Base-by-base conservation (phyloP, 2,329 filamentous ascomycete species). In the Dothiorella sarmentorum region DNA sequence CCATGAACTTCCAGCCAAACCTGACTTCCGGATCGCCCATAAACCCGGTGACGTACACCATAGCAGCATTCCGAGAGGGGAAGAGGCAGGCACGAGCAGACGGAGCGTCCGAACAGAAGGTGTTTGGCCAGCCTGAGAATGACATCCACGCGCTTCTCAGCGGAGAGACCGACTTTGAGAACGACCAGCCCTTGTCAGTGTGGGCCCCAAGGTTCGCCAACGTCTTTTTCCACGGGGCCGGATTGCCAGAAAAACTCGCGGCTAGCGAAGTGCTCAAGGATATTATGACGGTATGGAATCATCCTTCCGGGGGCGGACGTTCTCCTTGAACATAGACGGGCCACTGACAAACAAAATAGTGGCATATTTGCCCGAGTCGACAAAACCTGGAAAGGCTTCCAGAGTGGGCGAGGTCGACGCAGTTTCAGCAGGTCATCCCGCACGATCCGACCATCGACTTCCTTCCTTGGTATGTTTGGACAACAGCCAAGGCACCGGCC, bases 371-470 rank as follows among this genome's bases (percentile, higher is more conserved):
- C 26, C 57, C 57, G 15, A 59, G 57, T 24, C 47, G 49, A 22
- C 38, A 59, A 22, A 59, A 55, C 22, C 38, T 59, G 20, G 47
- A 59, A 45, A 53, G 31, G 40, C 57, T 59, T 22, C 57, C 57
- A 29, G 47, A 45, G 20, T 59, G 57, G 57, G 40, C 43, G 24
- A 43, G 49, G 18, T 49, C 57, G 3, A 59, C 57, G 22, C 47
- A 59, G 31, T 44, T 45, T 18, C 57, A 59, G 47, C 51, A 44
- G 24, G 57, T 59, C 24, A 59, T 55, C n/a, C 57, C 57, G 22
- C 57, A 59, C n/a, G 57, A 59, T 44, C 47, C 49, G 47, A 45
- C 49, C 5, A 59, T 59, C 40, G 57, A 59, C 29, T 45, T 53
- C 24, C 47, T 59, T 4, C 57, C 57, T 15, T 59, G 57, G 57